These are phyloP conservation scores for Berberis thunbergii DNA, from an alignment of 164 flowering plant species.

Conservation along the genomic window DNA sequence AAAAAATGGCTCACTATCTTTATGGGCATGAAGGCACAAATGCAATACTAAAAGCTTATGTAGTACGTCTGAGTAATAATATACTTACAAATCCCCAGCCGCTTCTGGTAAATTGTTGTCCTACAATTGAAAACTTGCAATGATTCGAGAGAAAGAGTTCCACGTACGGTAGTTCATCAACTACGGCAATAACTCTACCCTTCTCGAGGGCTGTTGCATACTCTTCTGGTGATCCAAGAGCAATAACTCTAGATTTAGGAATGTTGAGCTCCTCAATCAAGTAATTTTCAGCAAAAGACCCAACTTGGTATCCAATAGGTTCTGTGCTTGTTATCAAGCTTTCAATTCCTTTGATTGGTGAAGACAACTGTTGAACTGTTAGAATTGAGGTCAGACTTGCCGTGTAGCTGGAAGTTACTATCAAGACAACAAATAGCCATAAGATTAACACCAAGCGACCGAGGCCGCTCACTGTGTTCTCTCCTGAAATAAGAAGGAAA, in stretches of 20 bases:
- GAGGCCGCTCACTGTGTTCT: slow-evolving; percentile 28
- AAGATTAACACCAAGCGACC: slow-evolving; percentile 27
- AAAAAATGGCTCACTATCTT: no score
- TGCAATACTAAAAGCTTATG: no score
- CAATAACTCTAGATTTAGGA: slow-evolving; percentile 29
- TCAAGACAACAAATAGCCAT: slow-evolving; percentile 35
- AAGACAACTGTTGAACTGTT: slow-evolving; percentile 33
- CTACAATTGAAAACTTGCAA: slow-evolving; percentile 38
- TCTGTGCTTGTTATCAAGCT: slow-evolving; percentile 28
- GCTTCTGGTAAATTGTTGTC: slow-evolving; percentile 41
- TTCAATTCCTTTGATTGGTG: slow-evolving; percentile 45
- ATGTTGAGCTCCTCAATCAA: slow-evolving; percentile 35
- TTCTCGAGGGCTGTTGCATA: slow-evolving; percentile 31
- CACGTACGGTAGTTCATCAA: slow-evolving; percentile 49
- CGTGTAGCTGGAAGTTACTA: slow-evolving; percentile 34
- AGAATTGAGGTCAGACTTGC: slow-evolving; percentile 40
- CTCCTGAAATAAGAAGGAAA: slow-evolving; percentile 17
- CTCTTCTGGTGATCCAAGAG: slow-evolving; percentile 41
- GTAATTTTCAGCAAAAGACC: slow-evolving; percentile 47
- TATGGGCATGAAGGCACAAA: no score
- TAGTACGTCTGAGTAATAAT: not conserved
- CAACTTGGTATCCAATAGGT: slow-evolving; percentile 44
- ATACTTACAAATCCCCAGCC: slow-evolving; percentile 72
- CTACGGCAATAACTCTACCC: slow-evolving; percentile 47
- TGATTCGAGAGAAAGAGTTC: slow-evolving; percentile 41